phyloP scores from a whole-genome alignment of 164 flowering plant genomes.

The Dillenia suffruticosa region DNA sequence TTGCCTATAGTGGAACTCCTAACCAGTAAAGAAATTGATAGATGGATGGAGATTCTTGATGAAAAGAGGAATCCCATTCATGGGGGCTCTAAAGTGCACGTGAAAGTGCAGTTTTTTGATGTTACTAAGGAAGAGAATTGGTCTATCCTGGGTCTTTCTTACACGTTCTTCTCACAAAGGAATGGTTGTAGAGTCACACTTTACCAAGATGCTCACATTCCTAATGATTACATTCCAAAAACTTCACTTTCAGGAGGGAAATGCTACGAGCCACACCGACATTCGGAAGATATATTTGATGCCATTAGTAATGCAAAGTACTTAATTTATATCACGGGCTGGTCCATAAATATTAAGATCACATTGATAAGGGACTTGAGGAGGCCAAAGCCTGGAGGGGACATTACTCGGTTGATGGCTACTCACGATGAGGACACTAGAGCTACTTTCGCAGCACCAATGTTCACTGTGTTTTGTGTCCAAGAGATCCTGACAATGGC shows the following conservation, averaged over 20 bases:
- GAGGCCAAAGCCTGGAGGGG: constrained; percentile 55
- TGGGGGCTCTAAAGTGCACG: constrained; percentile 51
- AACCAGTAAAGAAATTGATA: constrained; percentile 46
- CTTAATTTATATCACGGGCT: constrained; percentile 71
- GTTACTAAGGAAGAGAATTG: constrained; percentile 37
- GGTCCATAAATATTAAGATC: constrained; percentile 74
- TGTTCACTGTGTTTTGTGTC: constrained; percentile 68
- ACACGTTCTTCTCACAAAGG: constrained; percentile 63
- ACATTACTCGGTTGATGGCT: constrained; percentile 60
- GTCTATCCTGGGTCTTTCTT: constrained; percentile 63
- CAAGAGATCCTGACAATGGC: constrained; percentile 69
- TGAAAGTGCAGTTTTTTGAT: constrained; percentile 47
- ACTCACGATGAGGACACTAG: constrained; percentile 78
- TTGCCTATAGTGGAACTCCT: constrained; percentile 48
- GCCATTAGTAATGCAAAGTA: constrained; percentile 67
- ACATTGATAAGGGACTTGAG: constrained; percentile 53
- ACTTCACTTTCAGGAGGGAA: constrained; percentile 51
- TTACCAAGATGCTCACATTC: constrained; percentile 76
- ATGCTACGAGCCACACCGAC: constrained; percentile 54
- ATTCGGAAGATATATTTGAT: constrained; percentile 81
- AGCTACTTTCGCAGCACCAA: constrained; percentile 41
- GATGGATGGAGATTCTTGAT: constrained; percentile 49
- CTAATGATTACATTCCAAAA: constrained; percentile 48
- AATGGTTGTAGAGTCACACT: constrained; percentile 56
- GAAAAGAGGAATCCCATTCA: constrained; percentile 30